These are phyloP conservation scores for Spathaspora girioi DNA, from an alignment of 805 yeast genomes.

Conservation along the genomic window DNA sequence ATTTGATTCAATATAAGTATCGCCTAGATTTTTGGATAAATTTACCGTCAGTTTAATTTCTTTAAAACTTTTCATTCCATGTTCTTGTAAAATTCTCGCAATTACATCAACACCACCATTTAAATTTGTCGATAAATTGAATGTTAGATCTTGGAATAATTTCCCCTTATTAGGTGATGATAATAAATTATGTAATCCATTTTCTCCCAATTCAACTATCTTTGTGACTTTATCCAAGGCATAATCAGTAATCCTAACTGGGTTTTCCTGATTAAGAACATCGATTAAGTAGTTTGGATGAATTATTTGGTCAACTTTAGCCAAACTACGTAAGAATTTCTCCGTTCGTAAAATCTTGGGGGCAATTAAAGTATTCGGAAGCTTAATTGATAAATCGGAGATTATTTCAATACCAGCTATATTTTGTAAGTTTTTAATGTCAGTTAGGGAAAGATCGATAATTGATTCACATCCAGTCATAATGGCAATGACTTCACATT, in stretches of 20 bases:
- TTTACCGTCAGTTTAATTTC: conserved; percentile 15
- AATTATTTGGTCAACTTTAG: conserved; percentile 50
- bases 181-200: conserved; percentile 16
- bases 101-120: conserved; percentile 60
- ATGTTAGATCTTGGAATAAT: conserved; percentile 45
- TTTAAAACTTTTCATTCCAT: conserved; percentile 43
- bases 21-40: neutral
- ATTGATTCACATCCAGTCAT: conserved; percentile 63
- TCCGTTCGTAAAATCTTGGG: conserved; percentile 84
- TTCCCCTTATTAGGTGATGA: conserved; percentile 18
- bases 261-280: conserved; percentile 26
- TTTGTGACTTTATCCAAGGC: conserved; percentile 29
- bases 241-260: conserved; percentile 26
- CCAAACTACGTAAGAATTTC: conserved; percentile 72
- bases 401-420: conserved; percentile 54
- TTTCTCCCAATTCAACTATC: conserved; percentile 19
- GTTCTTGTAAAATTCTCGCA: conserved; percentile 53
- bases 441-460: conserved; percentile 36
- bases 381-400: conserved; percentile 38
- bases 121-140: conserved; percentile 55
- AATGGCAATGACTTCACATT: conserved; percentile 45
- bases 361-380: conserved; percentile 54
- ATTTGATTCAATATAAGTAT: neutral
- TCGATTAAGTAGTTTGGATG: conserved; percentile 53
- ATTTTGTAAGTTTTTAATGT: conserved; percentile 38